Evolutionary conservation across 192 early-diverging fungal species (phyloP), one percentile per base, ranked within the genome.

Genomic region (Coemansia sp.): DNA sequence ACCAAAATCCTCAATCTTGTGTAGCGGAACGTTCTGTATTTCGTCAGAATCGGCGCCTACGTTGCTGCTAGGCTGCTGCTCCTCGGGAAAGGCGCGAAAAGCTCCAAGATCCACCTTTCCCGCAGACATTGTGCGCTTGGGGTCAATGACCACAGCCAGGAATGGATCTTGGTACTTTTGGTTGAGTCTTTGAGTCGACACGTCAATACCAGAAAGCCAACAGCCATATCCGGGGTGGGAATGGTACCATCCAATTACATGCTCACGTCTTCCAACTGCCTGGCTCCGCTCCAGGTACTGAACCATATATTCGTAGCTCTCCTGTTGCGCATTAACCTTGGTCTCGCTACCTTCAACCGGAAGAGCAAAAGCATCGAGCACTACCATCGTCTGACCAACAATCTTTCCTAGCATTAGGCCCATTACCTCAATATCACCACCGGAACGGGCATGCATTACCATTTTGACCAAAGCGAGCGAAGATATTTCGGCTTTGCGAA

Each of bases 261-360:
- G 95, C 72, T 99, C 97, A 9, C 92, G 71, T 42, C 95, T 84
- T 7, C 95, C 97, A 67, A 94, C 90, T 85, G 95, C 89, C 70
- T 90, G 90, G 65, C 85, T 87, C 62, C 90, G 91, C 42, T 91
- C 89, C 67, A 93, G 85, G 75, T 97, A 97, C 64, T 93, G 85
- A 10, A 96, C 94, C 97, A 98, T 98, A 72, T 98, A 99, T 72
- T 98, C 97, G 84, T 98, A 92, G 19, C 92, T 94, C 67, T 99
- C 92, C 32, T 86, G 85, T 45, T 91, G 89, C 4, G 97, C 96
- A 74, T 92, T 99, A 23, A 98, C 97, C 44, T 96, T 84, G 7
- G 97, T 99, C 75, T 99, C 97, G 5, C 95, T 99, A 21, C 97
- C 95, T 76, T 99, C 97, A 7, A 99, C 97, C 9, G 97, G 97